A percentile compares a stretch with the other conserved stretches of the same genome.
Evolutionary conservation across 768 basidiomycete genomes (phyloP).

Genomic region (Russula griseocarnosa): DNA sequence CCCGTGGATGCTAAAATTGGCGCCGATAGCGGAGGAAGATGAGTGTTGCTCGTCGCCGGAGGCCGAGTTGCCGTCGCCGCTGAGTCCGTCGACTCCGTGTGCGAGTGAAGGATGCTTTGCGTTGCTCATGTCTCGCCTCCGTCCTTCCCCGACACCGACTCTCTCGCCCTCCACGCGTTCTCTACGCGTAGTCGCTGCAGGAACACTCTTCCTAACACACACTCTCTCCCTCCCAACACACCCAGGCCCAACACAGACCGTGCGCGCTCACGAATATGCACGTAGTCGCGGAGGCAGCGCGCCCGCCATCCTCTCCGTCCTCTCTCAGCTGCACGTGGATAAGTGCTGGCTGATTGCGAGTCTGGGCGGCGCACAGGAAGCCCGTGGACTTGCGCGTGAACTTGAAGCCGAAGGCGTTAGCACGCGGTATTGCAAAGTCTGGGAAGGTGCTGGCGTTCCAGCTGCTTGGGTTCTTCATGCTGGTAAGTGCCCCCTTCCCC

Average conservation of each 20-base stretch:
- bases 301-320: slow-evolving; percentile 60
- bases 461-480: slow-evolving; percentile 79
- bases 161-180: slow-evolving; percentile 32
- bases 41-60: neutral
- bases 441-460: slow-evolving; percentile 69
- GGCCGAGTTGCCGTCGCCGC: neutral
- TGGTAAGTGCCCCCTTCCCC: slow-evolving; percentile 39
- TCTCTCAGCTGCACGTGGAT: slow-evolving; percentile 65
- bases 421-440: slow-evolving; percentile 70
- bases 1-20: neutral
- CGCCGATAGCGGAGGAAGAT: neutral
- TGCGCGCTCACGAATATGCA: slow-evolving; percentile 69
- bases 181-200: slow-evolving; percentile 74
- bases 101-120: neutral
- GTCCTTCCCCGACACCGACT: slow-evolving; percentile 26
- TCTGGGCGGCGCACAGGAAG: slow-evolving; percentile 69
- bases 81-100: neutral
- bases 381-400: slow-evolving; percentile 54
- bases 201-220: slow-evolving; percentile 77
- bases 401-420: slow-evolving; percentile 64
- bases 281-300: slow-evolving; percentile 70
- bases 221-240: slow-evolving; percentile 59
- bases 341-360: slow-evolving; percentile 72
- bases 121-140: slow-evolving; percentile 32
- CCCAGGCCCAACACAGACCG: slow-evolving; percentile 52